Evolutionary conservation across 78 protist genomes (phyloP).

Genomic region (Planoprotostelium fungivorum): DNA sequence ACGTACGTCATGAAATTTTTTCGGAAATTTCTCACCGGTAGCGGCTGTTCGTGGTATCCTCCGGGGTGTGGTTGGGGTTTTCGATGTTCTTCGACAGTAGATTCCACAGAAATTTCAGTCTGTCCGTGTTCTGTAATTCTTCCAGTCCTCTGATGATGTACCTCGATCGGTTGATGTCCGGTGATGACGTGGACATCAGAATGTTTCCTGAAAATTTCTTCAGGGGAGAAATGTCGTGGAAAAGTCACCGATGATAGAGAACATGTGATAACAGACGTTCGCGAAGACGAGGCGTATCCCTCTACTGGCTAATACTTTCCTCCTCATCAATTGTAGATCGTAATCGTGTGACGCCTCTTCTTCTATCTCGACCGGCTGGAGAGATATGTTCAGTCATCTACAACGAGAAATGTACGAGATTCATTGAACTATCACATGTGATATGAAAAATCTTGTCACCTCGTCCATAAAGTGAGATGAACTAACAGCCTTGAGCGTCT

Average conservation of each 20-base stretch:
- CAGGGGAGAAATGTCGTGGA: background rate
- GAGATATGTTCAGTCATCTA: background rate
- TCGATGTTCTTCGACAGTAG: background rate
- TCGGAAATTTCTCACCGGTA: background rate
- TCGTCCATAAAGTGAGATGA: background rate
- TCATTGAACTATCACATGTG: background rate
- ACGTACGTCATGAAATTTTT: background rate
- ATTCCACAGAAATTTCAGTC: background rate
- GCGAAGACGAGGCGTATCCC: background rate
- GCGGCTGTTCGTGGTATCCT: background rate
- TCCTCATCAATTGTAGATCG: background rate
- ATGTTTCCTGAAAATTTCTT: too few relatives aligned
- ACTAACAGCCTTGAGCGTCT: background rate
- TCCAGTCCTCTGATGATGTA: background rate
- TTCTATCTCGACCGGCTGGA: background rate
- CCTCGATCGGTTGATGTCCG: background rate
- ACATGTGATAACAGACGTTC: background rate
- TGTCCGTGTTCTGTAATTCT: background rate
- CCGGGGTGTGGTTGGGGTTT: background rate
- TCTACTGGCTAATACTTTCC: background rate
- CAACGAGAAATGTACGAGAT: background rate
- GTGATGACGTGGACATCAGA: background rate
- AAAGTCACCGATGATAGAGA: background rate
- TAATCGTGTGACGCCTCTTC: background rate
- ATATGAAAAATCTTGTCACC: too few relatives aligned